phyloP scores from a whole-genome alignment of 768 basidiomycete species.

The Phanerochaete sordida region DNA sequence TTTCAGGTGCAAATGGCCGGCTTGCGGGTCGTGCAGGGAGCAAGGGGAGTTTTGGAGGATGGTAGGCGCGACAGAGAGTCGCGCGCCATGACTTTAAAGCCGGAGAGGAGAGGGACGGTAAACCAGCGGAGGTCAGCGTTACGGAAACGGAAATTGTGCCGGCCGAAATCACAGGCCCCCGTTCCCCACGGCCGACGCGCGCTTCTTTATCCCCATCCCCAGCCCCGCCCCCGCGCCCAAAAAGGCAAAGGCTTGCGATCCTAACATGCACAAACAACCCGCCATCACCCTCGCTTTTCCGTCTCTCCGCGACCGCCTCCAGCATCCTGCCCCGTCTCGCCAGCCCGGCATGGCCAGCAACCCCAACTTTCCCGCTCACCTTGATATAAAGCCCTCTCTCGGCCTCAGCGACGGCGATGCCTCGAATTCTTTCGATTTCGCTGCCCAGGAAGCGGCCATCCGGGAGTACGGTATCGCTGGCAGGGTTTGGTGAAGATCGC shows the following conservation, averaged over 20 bases:
- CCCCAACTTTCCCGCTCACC: constrained; percentile 44
- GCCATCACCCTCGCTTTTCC: neutral
- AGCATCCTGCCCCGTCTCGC: too few relatives aligned
- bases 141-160: neutral
- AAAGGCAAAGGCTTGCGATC: constrained; percentile 12
- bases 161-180: constrained; percentile 3
- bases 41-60: neutral
- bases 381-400: constrained; percentile 37
- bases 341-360: constrained; percentile 10
- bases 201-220: neutral
- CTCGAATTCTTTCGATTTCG: constrained; percentile 23
- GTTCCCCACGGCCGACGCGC: neutral
- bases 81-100: neutral
- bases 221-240: neutral
- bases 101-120: constrained; percentile 3
- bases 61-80: neutral
- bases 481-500: constrained; percentile 63
- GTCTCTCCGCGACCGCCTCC: neutral
- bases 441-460: constrained; percentile 57
- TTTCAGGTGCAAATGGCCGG: neutral
- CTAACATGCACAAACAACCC: constrained; percentile 11
- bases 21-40: neutral
- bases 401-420: constrained; percentile 14
- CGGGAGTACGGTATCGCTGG: constrained; percentile 78
- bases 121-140: neutral